Conservation (phyloP, 345 rosid genomes). For the Anastatica hierochuntica region DNA sequence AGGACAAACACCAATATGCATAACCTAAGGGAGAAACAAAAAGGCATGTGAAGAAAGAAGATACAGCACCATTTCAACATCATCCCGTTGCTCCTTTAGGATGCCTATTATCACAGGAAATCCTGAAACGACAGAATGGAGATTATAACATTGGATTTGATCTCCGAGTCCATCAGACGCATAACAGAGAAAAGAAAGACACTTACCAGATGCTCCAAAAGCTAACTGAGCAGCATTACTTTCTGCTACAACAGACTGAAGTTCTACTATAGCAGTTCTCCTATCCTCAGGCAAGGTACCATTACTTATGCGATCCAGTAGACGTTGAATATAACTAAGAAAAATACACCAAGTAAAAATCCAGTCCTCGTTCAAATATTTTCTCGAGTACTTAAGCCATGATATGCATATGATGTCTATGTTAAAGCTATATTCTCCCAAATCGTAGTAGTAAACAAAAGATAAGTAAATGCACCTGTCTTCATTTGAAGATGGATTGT, state of each 20-base stretch:
- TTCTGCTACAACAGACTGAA: conserved; percentile 85
- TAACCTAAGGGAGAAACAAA: neutral
- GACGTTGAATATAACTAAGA: conserved; percentile 68
- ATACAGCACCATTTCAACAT: conserved; percentile 68
- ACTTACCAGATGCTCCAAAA: conserved; percentile 82
- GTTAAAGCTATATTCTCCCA: too few species aligned
- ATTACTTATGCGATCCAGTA: conserved; percentile 84
- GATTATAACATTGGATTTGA: neutral
- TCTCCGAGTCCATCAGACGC: neutral
- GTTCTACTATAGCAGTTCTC: conserved; percentile 75
- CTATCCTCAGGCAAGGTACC: conserved; percentile 83
- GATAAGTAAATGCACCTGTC: too few species aligned
- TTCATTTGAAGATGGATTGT: conserved; percentile 32
- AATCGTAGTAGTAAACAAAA: too few species aligned
- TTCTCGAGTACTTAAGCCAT: conserved; percentile 30
- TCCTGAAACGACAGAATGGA: conserved; percentile 42
- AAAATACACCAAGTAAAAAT: conserved; percentile 21
- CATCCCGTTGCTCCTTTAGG: conserved; percentile 82
- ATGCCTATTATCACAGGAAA: conserved; percentile 82
- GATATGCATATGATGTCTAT: neutral
- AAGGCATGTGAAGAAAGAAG: too few species aligned
- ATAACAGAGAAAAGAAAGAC: neutral
- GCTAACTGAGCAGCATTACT: conserved; percentile 77
- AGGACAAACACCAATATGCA: neutral
- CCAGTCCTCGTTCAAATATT: conserved; percentile 22